Evolutionary conservation across 192 early-diverging fungal genomes (phyloP).

Genomic region (Rhizoclosmatium sp.): DNA sequence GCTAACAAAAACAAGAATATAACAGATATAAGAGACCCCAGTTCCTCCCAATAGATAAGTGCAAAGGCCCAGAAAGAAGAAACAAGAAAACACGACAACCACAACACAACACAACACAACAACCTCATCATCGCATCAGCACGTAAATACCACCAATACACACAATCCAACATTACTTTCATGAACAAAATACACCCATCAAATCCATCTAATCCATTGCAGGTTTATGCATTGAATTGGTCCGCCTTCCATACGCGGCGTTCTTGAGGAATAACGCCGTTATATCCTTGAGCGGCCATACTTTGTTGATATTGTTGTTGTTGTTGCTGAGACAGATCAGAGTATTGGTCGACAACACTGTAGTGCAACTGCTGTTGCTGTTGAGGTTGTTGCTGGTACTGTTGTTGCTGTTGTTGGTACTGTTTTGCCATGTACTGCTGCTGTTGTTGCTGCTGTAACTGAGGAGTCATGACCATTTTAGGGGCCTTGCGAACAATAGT

Average conservation of each 20-base stretch:
- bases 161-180: background rate
- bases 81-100: background rate
- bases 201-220: background rate
- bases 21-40: too few species aligned
- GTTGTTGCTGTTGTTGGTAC: conserved; percentile 11
- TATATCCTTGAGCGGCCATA: conserved; percentile 29
- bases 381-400: conserved; percentile 1
- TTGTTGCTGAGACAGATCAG: conserved; percentile 10
- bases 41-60: too few species aligned
- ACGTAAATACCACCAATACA: background rate
- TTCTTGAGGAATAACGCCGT: conserved; percentile 32
- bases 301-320: conserved; percentile 11
- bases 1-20: too few species aligned
- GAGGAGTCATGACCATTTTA: conserved; percentile 23
- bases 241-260: conserved; percentile 51
- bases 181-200: background rate
- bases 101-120: background rate
- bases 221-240: conserved; percentile 8
- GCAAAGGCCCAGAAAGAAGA: too few species aligned
- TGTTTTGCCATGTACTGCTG: conserved; percentile 26
- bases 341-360: conserved; percentile 7
- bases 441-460: conserved; percentile 22
- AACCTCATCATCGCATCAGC: background rate
- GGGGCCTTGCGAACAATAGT: conserved; percentile 67
- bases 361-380: background rate